phyloP scores from a whole-genome alignment of 2,329 filamentous ascomycete genomes.

The Macrophomina phaseolina region DNA sequence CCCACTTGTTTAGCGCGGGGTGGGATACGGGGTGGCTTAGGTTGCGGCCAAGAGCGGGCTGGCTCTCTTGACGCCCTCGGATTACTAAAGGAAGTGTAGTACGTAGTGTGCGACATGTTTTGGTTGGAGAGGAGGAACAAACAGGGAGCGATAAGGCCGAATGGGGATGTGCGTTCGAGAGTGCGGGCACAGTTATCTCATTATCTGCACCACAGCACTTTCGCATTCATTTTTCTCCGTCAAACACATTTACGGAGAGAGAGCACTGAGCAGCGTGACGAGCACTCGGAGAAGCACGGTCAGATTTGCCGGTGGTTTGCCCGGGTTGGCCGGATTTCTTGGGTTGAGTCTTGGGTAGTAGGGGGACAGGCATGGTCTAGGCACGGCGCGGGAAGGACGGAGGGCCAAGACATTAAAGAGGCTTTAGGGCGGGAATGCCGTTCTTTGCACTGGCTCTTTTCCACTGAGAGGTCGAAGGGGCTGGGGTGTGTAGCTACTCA shows the following conservation, averaged over 20 bases:
- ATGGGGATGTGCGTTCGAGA: no score
- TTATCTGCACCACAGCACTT: no score
- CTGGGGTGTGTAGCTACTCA: neutral
- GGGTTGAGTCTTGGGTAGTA: neutral
- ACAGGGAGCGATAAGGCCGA: no score
- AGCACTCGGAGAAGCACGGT: constrained; percentile 8
- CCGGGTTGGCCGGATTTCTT: neutral
- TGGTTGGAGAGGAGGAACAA: no score
- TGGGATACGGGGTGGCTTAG: neutral
- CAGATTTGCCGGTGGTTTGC: neutral
- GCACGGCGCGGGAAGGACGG: neutral
- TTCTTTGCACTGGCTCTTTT: neutral
- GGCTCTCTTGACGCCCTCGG: no score
- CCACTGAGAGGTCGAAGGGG: neutral
- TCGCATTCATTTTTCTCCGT: no score
- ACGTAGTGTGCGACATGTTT: no score
- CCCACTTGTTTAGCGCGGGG: neutral
- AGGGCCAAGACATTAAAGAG: neutral
- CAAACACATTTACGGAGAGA: no score
- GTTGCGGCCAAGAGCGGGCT: neutral
- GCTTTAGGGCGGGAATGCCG: neutral
- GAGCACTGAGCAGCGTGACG: neutral
- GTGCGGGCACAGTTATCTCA: no score
- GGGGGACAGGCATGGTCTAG: neutral
- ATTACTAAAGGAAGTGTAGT: no score